phyloP scores from a whole-genome alignment of 164 flowering plant genomes.

The Buxus sempervirens region DNA sequence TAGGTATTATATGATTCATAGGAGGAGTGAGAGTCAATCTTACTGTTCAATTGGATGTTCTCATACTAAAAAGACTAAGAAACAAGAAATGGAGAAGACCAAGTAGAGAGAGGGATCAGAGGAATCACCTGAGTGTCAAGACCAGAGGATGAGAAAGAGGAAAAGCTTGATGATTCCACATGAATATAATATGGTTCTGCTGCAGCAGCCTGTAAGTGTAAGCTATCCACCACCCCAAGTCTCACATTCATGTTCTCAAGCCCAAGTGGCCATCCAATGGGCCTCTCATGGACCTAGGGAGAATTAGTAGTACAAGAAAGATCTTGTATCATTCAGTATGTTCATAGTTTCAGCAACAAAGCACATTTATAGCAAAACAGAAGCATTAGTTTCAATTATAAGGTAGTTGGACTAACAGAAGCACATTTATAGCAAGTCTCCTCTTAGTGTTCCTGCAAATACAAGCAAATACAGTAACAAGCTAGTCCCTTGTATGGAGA shows the following conservation, averaged over 20 bases:
- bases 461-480: no score
- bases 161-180: conserved; percentile 43
- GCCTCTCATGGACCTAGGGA: conserved; percentile 29
- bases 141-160: conserved; percentile 61
- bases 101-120: background rate
- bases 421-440: no score
- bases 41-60: no score
- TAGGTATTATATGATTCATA: background rate
- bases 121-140: conserved; percentile 56
- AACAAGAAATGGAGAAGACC: background rate
- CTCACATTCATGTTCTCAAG: conserved; percentile 55
- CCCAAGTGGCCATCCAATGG: conserved; percentile 80
- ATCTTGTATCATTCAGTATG: background rate
- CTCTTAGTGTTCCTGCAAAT: no score
- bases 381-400: background rate
- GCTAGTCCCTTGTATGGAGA: no score
- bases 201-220: conserved; percentile 16
- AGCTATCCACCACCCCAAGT: conserved; percentile 28
- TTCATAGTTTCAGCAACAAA: background rate
- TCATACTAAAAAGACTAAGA: no score
- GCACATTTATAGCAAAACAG: background rate
- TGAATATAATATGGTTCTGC: conserved; percentile 18
- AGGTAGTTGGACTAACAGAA: background rate
- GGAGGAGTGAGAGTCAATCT: no score
- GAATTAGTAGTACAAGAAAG: background rate